Base-by-base conservation (phyloP, 495 filamentous ascomycete genomes). In the Penicillium canariense region DNA sequence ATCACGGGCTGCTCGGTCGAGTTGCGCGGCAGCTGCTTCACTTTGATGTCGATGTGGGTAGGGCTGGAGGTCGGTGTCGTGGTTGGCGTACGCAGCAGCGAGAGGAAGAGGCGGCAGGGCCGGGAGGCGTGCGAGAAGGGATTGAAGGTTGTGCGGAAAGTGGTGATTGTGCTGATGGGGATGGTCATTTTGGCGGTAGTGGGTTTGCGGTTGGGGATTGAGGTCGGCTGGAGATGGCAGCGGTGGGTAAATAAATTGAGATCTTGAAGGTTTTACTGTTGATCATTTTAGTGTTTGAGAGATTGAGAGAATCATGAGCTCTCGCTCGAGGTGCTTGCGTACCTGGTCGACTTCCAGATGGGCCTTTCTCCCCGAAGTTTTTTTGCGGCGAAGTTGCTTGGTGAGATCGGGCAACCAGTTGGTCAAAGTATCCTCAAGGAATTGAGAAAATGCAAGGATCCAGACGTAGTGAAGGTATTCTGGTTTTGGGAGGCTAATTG, bases 111-210 rank as follows among this genome's bases (percentile, higher is more conserved):
- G 11, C 95, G 85, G 28, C 90, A 90, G 27, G 91, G 86, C 62
- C 90, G 89, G 31, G 87, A 79, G 62, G 79, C 75, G 12, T 81
- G 77, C 5, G 81, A 83, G 83, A 97, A 99, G 18, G 95, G 95
- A 73, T 96, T 96, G 86, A 96, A 97, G 64, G 79, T 81, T 59
- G 89, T 86, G 53, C 81, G 80, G 55, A 97, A 85, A 62, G 87
- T 80, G 65, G 90, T 88, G 74, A 98, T 87, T 43, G 72, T 74
- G 54, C 63, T 62, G 62, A 77, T 55, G 28, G 75, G 75, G 63
- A 78, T 95, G 39, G 96, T 86, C 94, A 98, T 98, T 54, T 68
- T 82, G 68, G 55, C n/a, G 32, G 57, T 51, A 15, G 27, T 34
- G 15, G 27, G n/a, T n/a, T n/a, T n/a, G n/a, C n/a, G n/a, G n/a